A percentile compares a stretch with the other conserved stretches of the same genome.
Evolutionary conservation across 1,139 yeast genomes (phyloP).

Genomic region (Hansenula lynferdii): DNA sequence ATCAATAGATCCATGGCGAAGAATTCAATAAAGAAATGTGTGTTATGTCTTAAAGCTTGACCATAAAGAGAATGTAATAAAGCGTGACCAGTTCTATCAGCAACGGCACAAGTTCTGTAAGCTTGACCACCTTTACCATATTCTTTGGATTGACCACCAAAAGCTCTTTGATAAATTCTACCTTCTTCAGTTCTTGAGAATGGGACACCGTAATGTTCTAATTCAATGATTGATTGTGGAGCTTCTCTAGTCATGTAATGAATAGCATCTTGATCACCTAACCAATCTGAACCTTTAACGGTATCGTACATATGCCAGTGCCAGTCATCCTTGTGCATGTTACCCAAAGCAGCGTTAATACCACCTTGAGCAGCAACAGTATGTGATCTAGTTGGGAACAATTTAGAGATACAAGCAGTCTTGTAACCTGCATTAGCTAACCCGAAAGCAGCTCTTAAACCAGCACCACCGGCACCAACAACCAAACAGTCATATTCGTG

Average conservation of each 20-base stretch:
- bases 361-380: slow-evolving; percentile 99
- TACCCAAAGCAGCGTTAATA: slow-evolving; percentile 93
- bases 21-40: slow-evolving; percentile 97
- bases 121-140: slow-evolving; percentile 99
- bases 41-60: slow-evolving; percentile 93
- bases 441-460: slow-evolving; percentile 97
- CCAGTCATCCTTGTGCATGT: slow-evolving; percentile 99
- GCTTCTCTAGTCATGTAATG: slow-evolving; percentile 99
- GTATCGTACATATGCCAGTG: slow-evolving; percentile 99
- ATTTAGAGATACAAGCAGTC: slow-evolving; percentile 95
- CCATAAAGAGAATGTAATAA: slow-evolving; percentile 94
- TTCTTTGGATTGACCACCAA: slow-evolving; percentile 96
- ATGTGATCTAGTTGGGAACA: slow-evolving; percentile 97
- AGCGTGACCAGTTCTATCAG: slow-evolving; percentile 99
- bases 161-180: slow-evolving; percentile 96
- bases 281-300: slow-evolving; percentile 99
- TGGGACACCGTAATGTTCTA: slow-evolving; percentile 98
- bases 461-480: slow-evolving; percentile 99
- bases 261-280: slow-evolving; percentile 98
- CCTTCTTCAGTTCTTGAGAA: slow-evolving; percentile 98
- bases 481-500: slow-evolving; percentile 98
- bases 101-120: slow-evolving; percentile 98
- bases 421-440: slow-evolving; percentile 95
- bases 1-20: slow-evolving; percentile 92
- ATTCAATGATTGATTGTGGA: slow-evolving; percentile 90